Percentiles rank a stretch among this genome's conserved stretches.
Conservation (phyloP, 768 basidiomycete species). For the Strobilomyces dryophilus region DNA sequence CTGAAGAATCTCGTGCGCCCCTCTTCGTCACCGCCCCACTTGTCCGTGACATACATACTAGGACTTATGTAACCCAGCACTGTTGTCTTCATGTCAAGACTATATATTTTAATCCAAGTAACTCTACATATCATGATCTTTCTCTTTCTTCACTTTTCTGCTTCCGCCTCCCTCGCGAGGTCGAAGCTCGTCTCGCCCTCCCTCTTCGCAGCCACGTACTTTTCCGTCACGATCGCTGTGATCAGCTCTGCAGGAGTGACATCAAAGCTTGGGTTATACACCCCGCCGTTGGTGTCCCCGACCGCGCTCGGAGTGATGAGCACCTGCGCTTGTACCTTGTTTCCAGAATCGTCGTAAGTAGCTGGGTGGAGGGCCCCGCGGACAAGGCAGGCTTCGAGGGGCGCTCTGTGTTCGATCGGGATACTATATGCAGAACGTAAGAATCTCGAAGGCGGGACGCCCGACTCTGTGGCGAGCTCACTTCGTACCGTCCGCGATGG, state of each 20-base stretch:
- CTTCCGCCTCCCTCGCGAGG: slow-evolving; percentile 39
- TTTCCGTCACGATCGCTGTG: slow-evolving; percentile 93
- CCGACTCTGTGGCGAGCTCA: slow-evolving; percentile 17
- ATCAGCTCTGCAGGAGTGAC: slow-evolving; percentile 94
- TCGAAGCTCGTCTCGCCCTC: slow-evolving; percentile 60
- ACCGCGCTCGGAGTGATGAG: slow-evolving; percentile 74
- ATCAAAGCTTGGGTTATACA: slow-evolving; percentile 96
- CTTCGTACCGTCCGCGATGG: slow-evolving; percentile 65
- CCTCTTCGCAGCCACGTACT: slow-evolving; percentile 78
- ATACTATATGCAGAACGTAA: slow-evolving; percentile 42
- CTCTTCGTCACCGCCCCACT: no score
- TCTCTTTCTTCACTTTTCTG: neutral
- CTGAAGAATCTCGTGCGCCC: no score
- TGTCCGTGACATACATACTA: no score
- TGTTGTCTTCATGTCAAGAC: no score
- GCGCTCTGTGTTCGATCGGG: slow-evolving; percentile 89
- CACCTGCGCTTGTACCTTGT: slow-evolving; percentile 67
- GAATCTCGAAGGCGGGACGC: neutral
- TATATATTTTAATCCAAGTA: no score
- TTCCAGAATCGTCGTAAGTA: slow-evolving; percentile 34
- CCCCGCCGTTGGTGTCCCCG: slow-evolving; percentile 23
- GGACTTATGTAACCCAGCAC: no score
- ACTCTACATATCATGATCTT: no score
- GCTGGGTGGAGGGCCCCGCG: slow-evolving; percentile 73
- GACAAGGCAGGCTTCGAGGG: slow-evolving; percentile 83